Conservation (phyloP, 352 stramenopile genomes). For the Phytophthora cajani region DNA sequence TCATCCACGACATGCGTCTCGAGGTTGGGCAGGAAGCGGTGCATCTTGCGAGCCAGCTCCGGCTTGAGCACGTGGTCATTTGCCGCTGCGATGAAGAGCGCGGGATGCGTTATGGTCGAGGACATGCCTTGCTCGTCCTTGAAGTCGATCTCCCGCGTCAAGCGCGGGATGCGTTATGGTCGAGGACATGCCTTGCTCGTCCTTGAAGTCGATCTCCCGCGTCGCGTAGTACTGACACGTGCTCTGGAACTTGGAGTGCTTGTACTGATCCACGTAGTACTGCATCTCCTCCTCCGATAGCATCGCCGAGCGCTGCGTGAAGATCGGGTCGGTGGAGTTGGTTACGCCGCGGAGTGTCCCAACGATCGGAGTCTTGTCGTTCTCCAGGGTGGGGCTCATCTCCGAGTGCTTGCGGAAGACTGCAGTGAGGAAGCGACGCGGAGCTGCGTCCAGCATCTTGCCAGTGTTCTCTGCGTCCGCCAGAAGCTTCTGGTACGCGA, state of each 20-base stretch:
- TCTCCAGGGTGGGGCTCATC: conserved; percentile 28
- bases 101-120: conserved; percentile 46
- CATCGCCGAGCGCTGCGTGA: conserved; percentile 49
- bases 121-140: conserved; percentile 45
- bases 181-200: conserved; percentile 38
- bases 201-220: conserved; percentile 67
- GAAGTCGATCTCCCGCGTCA: conserved; percentile 67
- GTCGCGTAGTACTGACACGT: conserved; percentile 67
- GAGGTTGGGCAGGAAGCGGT: conserved; percentile 53
- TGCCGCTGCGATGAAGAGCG: conserved; percentile 69
- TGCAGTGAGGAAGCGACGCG: conserved; percentile 57
- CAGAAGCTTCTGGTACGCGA: conserved; percentile 74
- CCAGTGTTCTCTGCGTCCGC: conserved; percentile 48
- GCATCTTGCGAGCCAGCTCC: conserved; percentile 66
- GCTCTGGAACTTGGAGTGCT: conserved; percentile 58
- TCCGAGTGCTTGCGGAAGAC: conserved; percentile 60
- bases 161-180: conserved; percentile 57
- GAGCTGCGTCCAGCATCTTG: conserved; percentile 45
- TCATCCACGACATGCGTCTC: conserved; percentile 60
- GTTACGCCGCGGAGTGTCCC: conserved; percentile 40
- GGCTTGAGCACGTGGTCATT: conserved; percentile 65
- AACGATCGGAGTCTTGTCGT: conserved; percentile 27
- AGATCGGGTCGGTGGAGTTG: conserved; percentile 41
- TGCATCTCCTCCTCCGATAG: conserved; percentile 62
- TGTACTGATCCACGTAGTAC: conserved; percentile 70